phyloP scores from a whole-genome alignment of 2,329 filamentous ascomycete genomes.

The Aspergillus brunneoviolaceus region DNA sequence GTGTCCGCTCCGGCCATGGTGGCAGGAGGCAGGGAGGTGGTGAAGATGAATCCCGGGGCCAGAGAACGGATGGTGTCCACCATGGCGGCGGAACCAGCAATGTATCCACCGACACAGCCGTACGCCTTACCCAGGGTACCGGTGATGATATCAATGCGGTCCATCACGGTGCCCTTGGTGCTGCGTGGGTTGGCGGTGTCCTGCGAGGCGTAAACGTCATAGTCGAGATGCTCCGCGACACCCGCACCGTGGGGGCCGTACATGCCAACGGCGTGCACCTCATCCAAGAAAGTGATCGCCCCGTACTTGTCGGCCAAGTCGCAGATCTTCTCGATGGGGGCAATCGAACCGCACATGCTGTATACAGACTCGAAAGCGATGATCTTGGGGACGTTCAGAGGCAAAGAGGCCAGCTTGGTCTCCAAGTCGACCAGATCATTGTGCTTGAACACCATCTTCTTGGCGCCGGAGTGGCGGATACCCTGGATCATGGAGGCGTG shows the following conservation, averaged over 20 bases:
- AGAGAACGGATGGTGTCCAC: constrained; percentile 93
- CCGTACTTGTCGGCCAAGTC: constrained; percentile 97
- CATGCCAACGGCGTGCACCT: constrained; percentile 99
- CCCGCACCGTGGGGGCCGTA: constrained; percentile 94
- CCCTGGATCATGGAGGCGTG: constrained; percentile 99
- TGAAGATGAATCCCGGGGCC: constrained; percentile 98
- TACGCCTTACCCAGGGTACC: constrained; percentile 97
- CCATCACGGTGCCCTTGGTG: constrained; percentile 78
- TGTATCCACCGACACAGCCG: constrained; percentile 96
- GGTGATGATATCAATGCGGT: constrained; percentile 96
- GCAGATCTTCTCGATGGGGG: constrained; percentile 92
- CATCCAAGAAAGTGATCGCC: constrained; percentile 94
- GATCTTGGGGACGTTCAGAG: constrained; percentile 85
- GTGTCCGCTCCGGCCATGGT: constrained; percentile 93
- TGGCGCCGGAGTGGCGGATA: constrained; percentile 93
- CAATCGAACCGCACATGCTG: constrained; percentile 98
- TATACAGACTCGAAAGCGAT: constrained; percentile 99
- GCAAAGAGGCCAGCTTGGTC: constrained; percentile 84
- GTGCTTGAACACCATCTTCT: constrained; percentile 98
- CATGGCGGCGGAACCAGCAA: constrained; percentile 81
- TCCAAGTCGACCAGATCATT: constrained; percentile 94
- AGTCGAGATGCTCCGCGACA: constrained; percentile 96
- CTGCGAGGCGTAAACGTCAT: constrained; percentile 76
- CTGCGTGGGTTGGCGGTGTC: constrained; percentile 51
- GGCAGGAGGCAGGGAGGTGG: constrained; percentile 89